Conservation (phyloP, 768 basidiomycete genomes). For the Zangia roseola region DNA sequence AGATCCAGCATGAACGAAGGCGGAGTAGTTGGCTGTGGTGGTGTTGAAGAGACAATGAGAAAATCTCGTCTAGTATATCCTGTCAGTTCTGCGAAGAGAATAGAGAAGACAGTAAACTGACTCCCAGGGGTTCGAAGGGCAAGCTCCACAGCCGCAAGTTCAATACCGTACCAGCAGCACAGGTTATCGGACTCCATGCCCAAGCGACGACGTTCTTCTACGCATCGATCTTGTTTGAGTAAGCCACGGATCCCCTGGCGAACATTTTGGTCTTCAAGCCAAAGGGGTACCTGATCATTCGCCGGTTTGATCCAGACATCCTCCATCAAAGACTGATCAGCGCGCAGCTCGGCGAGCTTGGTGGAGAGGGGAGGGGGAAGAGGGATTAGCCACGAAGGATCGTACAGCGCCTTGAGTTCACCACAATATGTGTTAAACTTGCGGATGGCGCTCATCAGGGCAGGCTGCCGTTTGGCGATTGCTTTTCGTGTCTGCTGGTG, state of each 20-base stretch:
- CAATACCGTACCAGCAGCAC: constrained; percentile 33
- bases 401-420: constrained; percentile 15
- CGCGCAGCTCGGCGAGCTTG: constrained; percentile 19
- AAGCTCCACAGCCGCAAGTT: constrained; percentile 27
- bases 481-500: constrained; percentile 1
- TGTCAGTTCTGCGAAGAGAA: neutral
- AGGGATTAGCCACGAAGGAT: constrained; percentile 28
- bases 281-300: neutral
- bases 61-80: neutral
- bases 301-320: constrained; percentile 23
- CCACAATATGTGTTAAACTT: constrained; percentile 33
- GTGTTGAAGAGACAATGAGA: constrained; percentile 1
- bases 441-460: neutral
- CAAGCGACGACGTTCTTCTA: neutral
- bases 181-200: constrained; percentile 27
- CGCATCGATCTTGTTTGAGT: neutral
- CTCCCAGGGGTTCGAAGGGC: constrained; percentile 7
- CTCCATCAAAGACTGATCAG: constrained; percentile 30
- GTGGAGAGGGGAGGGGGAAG: constrained; percentile 34
- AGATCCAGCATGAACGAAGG: too few relatives aligned
- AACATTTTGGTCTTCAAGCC: neutral
- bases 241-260: neutral
- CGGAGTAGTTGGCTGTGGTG: neutral
- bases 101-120: constrained; percentile 2
- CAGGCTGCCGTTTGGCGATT: neutral